These are phyloP conservation scores for Acacia crassicarpa DNA, from an alignment of 306 rosid genomes.

Conservation along the genomic window DNA sequence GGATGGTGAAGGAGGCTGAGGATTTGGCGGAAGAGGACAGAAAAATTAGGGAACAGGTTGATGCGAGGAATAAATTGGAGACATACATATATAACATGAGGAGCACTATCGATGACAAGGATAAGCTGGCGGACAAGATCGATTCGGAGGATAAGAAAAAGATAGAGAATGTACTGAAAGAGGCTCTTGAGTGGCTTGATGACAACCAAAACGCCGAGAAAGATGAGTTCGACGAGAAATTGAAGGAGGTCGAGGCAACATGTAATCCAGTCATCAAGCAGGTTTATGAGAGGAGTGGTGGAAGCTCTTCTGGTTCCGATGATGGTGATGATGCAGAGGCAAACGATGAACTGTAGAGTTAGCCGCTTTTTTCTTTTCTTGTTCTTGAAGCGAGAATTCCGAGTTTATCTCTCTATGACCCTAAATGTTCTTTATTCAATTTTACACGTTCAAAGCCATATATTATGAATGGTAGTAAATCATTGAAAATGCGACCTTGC, in stretches of 20 bases:
- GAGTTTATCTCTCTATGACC: neutral
- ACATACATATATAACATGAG: constrained; percentile 52
- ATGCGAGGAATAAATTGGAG: constrained; percentile 55
- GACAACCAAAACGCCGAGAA: constrained; percentile 48
- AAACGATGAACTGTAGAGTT: constrained; percentile 39
- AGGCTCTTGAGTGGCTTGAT: constrained; percentile 54
- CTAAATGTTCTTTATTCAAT: neutral
- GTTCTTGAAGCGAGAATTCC: neutral
- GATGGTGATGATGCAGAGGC: constrained; percentile 40
- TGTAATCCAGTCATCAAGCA: constrained; percentile 46
- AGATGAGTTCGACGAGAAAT: constrained; percentile 47
- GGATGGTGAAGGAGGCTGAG: constrained; percentile 62
- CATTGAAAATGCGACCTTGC: neutral
- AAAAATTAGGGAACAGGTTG: constrained; percentile 45
- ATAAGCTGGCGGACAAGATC: constrained; percentile 49
- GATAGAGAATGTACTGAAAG: constrained; percentile 42
- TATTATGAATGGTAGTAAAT: neutral
- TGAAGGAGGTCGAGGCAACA: constrained; percentile 52
- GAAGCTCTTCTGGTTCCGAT: constrained; percentile 27
- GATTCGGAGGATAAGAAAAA: constrained; percentile 52
- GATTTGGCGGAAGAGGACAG: constrained; percentile 61
- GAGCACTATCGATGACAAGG: constrained; percentile 43
- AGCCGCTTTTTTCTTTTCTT: neutral
- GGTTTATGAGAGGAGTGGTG: constrained; percentile 47
- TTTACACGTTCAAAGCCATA: neutral